phyloP scores from a whole-genome alignment of 441 rosid species.

The Gossypium davidsonii region DNA sequence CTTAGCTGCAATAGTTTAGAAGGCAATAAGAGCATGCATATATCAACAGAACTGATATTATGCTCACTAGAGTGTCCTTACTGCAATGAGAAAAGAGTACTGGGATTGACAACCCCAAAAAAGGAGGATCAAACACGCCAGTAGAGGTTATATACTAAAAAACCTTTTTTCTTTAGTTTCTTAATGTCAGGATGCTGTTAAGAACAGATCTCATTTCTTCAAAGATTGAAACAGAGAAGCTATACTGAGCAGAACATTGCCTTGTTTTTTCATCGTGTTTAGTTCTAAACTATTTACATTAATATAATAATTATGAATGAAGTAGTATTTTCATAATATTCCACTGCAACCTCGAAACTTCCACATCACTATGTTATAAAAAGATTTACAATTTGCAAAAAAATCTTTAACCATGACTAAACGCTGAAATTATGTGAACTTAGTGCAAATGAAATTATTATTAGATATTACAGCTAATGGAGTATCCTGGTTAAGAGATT shows the following conservation, averaged over 20 bases:
- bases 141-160: neutral
- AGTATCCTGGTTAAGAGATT: neutral
- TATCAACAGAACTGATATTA: constrained; percentile 1
- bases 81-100: neutral
- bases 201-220: neutral
- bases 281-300: neutral
- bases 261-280: neutral
- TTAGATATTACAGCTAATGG: neutral
- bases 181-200: neutral
- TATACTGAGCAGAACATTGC: constrained; percentile 2
- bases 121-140: neutral
- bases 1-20: constrained; percentile 50
- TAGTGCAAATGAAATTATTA: neutral
- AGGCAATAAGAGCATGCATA: constrained; percentile 9
- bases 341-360: neutral
- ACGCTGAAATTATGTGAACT: neutral
- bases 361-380: neutral
- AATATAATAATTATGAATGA: neutral
- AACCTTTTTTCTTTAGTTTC: neutral
- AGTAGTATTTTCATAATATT: neutral
- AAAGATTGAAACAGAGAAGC: neutral
- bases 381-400: neutral
- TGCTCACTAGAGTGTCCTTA: constrained; percentile 1
- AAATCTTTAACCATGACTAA: neutral
- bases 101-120: neutral